phyloP scores from a whole-genome alignment of 2,329 filamentous ascomycete species.

The Colletotrichum caudatum region DNA sequence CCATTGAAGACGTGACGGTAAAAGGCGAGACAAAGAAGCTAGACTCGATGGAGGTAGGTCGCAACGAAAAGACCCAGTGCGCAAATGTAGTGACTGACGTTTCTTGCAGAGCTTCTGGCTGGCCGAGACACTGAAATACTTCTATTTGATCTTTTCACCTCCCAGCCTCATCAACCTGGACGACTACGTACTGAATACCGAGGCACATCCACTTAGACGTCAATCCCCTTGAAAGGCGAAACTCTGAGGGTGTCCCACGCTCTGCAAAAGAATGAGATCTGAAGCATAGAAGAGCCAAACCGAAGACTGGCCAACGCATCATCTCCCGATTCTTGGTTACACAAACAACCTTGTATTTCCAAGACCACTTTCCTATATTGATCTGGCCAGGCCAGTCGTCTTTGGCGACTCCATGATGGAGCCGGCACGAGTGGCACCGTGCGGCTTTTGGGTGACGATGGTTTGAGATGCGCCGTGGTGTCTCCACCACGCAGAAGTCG shows the following conservation, averaged over 20 bases:
- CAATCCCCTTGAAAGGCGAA: neutral
- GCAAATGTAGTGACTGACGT: slow-evolving; percentile 1
- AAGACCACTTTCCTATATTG: neutral
- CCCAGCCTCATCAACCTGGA: slow-evolving; percentile 73
- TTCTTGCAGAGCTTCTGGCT: slow-evolving; percentile 74
- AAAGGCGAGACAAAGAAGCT: slow-evolving; percentile 55
- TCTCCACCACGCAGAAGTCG: neutral
- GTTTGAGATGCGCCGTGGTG: too few relatives aligned
- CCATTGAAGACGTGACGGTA: slow-evolving; percentile 63
- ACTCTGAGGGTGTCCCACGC: too few relatives aligned
- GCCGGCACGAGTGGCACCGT: too few relatives aligned
- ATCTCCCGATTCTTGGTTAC: neutral
- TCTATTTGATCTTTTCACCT: slow-evolving; percentile 77
- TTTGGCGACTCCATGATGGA: too few relatives aligned
- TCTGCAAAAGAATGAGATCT: neutral
- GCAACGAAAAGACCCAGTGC: slow-evolving; percentile 25
- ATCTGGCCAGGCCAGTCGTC: too few relatives aligned
- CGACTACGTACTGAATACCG: slow-evolving; percentile 72
- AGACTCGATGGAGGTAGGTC: slow-evolving; percentile 53
- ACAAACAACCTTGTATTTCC: too few relatives aligned
- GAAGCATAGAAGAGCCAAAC: neutral
- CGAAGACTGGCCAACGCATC: neutral
- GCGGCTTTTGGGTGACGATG: neutral
- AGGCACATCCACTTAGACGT: slow-evolving; percentile 60
- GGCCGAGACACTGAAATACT: slow-evolving; percentile 81